Conservation (phyloP, 345 rosid genomes). For the Hibiscus trionum region DNA sequence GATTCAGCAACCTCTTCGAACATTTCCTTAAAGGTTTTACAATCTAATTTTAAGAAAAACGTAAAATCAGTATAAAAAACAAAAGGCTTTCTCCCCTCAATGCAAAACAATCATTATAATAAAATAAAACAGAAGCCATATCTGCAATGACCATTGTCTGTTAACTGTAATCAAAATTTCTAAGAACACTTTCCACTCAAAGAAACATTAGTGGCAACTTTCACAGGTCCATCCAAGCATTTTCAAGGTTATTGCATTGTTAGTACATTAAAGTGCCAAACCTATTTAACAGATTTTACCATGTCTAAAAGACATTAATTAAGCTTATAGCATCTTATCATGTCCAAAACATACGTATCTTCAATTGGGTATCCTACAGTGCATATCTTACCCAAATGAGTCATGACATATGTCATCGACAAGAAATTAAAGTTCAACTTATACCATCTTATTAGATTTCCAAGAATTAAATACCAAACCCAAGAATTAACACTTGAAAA, state of each 20-base stretch:
- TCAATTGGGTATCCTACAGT: background rate
- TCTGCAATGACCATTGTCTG: background rate
- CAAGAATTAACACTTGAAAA: background rate
- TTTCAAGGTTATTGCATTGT: too few relatives aligned
- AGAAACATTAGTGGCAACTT: background rate
- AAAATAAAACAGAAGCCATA: background rate
- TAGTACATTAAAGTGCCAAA: background rate
- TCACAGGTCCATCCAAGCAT: background rate
- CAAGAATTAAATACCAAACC: background rate
- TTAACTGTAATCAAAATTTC: background rate
- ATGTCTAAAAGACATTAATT: background rate
- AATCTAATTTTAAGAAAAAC: conserved; percentile 32
- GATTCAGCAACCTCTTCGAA: conserved; percentile 68
- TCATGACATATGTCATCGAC: background rate
- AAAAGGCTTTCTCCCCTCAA: background rate
- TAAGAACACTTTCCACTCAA: background rate
- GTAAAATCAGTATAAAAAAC: background rate
- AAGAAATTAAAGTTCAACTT: background rate
- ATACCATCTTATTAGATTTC: background rate
- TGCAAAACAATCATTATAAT: background rate
- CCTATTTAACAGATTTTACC: background rate
- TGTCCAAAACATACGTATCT: background rate
- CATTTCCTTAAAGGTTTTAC: conserved; percentile 76
- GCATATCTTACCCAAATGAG: background rate
- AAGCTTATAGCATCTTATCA: too few relatives aligned